Evolutionary conservation across 2,329 filamentous ascomycete genomes (phyloP).

Genomic region (Colletotrichum sp.): DNA sequence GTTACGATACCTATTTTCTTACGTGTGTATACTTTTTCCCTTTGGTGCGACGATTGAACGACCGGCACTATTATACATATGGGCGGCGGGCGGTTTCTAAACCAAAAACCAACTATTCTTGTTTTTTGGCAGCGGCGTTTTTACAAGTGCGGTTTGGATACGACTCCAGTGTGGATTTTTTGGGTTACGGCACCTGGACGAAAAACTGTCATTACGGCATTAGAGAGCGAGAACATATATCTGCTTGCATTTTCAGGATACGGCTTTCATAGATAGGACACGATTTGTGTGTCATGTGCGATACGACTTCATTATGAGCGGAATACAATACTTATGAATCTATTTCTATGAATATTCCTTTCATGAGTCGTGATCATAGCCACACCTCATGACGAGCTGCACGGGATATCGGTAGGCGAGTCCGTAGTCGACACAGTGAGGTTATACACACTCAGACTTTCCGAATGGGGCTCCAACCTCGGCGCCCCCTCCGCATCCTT

Average conservation of each 20-base stretch:
- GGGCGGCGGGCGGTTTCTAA: background rate
- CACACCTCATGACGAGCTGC: background rate
- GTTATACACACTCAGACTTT: constrained; percentile 6
- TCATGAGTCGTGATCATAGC: background rate
- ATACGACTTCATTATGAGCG: background rate
- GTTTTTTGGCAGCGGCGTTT: background rate
- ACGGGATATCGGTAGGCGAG: constrained; percentile 2
- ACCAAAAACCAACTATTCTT: background rate
- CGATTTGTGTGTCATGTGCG: background rate
- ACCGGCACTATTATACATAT: background rate
- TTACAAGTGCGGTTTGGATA: background rate
- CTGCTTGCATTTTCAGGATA: background rate
- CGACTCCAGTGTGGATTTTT: background rate
- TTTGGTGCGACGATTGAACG: background rate
- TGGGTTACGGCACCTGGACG: background rate
- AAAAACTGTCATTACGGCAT: constrained; percentile 10
- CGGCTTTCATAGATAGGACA: background rate
- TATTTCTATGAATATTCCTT: background rate
- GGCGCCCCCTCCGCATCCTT: background rate
- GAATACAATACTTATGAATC: background rate
- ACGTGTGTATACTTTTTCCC: background rate
- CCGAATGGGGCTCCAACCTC: background rate
- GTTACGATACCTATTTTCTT: constrained; percentile 10
- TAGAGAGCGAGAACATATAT: background rate
- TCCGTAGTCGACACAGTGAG: constrained; percentile 3